Conservation (phyloP, 768 basidiomycete species). For the Suillus tomentosus region DNA sequence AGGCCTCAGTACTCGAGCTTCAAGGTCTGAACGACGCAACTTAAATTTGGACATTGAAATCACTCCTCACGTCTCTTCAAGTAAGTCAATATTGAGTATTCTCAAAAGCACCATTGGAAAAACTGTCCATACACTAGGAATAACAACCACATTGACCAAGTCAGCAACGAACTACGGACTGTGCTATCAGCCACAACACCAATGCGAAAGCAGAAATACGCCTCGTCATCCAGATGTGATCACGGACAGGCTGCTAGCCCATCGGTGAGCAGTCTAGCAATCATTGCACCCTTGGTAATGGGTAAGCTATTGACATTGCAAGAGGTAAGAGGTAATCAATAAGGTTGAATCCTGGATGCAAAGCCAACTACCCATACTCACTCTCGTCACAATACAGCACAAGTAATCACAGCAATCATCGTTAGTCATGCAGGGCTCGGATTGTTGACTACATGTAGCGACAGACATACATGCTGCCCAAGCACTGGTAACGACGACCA, state of each 20-base stretch:
- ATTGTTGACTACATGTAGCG: not conserved
- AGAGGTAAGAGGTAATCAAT: not conserved
- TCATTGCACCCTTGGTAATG: no score
- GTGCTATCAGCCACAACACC: not conserved
- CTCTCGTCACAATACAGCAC: fast-evolving
- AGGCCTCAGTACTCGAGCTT: not conserved
- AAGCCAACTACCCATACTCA: not conserved
- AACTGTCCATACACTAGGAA: not conserved
- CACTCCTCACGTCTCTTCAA: not conserved
- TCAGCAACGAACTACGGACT: not conserved
- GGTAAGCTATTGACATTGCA: not conserved
- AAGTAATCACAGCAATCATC: not conserved
- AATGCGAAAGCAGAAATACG: not conserved
- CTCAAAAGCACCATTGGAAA: not conserved
- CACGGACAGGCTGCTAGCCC: not conserved
- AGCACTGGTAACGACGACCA: not conserved
- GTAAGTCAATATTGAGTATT: not conserved
- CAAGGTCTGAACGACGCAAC: not conserved
- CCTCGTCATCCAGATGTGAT: not conserved
- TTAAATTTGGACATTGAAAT: not conserved
- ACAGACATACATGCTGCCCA: not conserved
- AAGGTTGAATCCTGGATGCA: not conserved
- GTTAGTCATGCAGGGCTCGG: no score
- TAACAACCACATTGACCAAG: not conserved
- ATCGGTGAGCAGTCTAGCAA: not conserved